Conservation (phyloP, 768 basidiomycete genomes). For the Leccinum boreale region DNA sequence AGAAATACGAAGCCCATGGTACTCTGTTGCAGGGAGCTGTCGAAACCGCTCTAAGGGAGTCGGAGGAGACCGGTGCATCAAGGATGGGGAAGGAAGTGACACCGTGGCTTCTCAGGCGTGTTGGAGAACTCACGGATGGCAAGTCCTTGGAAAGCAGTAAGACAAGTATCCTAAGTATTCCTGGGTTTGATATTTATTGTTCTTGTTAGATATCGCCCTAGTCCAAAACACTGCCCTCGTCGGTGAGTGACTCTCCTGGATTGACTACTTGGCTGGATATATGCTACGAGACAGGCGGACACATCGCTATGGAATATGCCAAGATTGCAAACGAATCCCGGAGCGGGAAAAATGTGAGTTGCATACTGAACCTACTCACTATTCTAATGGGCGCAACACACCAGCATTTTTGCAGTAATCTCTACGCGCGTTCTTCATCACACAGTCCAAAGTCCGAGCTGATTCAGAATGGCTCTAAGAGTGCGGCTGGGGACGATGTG, state of each 20-base stretch:
- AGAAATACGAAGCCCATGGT: conserved; percentile 65
- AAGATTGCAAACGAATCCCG: conserved; percentile 36
- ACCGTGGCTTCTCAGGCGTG: conserved; percentile 87
- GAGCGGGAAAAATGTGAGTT: conserved; percentile 18
- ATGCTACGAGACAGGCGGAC: conserved; percentile 49
- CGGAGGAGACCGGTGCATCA: conserved; percentile 75
- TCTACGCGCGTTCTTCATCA: background rate
- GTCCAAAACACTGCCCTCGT: conserved; percentile 85
- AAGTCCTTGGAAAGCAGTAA: conserved; percentile 69
- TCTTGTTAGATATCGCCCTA: conserved; percentile 70
- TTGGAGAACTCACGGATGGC: conserved; percentile 77
- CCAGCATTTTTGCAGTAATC: conserved; percentile 12
- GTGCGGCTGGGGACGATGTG: background rate
- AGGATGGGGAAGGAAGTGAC: conserved; percentile 87
- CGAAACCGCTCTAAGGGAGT: conserved; percentile 81
- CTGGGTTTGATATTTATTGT: background rate
- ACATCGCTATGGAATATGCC: conserved; percentile 76
- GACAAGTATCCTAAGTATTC: conserved; percentile 21
- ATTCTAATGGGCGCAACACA: conserved; percentile 1
- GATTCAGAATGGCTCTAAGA: background rate
- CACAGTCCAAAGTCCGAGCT: background rate
- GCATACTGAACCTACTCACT: background rate
- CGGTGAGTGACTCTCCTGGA: conserved; percentile 45
- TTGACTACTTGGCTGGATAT: background rate
- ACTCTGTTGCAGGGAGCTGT: conserved; percentile 70